phyloP scores from a whole-genome alignment of 345 rosid species.

The Brassica carinata region DNA sequence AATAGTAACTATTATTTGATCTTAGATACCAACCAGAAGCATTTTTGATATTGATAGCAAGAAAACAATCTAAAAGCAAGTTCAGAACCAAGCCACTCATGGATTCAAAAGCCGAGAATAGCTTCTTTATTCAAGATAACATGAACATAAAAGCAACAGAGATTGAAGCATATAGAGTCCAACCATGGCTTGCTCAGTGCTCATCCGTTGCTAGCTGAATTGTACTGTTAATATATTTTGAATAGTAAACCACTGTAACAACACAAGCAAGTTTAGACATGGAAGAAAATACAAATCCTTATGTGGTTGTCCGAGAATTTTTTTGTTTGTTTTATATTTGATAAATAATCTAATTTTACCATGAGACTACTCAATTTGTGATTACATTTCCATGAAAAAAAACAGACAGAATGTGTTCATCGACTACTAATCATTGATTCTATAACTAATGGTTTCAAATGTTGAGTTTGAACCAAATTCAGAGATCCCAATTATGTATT shows the following conservation, averaged over 20 bases:
- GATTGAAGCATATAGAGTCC: slow-evolving; percentile 8
- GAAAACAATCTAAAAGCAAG: background rate
- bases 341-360: background rate
- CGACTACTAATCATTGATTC: background rate
- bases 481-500: background rate
- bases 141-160: slow-evolving; percentile 1
- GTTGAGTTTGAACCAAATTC: background rate
- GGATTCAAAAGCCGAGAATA: slow-evolving; percentile 4
- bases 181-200: slow-evolving; percentile 23
- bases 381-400: background rate
- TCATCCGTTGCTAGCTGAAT: slow-evolving; percentile 44
- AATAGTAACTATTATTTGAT: background rate
- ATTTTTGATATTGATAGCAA: slow-evolving; percentile 15
- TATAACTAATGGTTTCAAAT: background rate
- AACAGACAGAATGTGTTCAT: background rate
- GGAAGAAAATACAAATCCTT: background rate
- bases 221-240: background rate
- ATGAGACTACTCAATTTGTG: background rate
- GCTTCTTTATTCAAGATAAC: slow-evolving; percentile 27
- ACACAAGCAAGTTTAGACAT: slow-evolving; percentile 16
- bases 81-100: slow-evolving; percentile 9
- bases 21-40: background rate
- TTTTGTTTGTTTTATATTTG: background rate
- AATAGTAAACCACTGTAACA: slow-evolving; percentile 41
- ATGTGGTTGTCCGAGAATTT: background rate